Evolutionary conservation across 1,139 yeast species (phyloP).

Genomic region (Yamadazyma oceani): DNA sequence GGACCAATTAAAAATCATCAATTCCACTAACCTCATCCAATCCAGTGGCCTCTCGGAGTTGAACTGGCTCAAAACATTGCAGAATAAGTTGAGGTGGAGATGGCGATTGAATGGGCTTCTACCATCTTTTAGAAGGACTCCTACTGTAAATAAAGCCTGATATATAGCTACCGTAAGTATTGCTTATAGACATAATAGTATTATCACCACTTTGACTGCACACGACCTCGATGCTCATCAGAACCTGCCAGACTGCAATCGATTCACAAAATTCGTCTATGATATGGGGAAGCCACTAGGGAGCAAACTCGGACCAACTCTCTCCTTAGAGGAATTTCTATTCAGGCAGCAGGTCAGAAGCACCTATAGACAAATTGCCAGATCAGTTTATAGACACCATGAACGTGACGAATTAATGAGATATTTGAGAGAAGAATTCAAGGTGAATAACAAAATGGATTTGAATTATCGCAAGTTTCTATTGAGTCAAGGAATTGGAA

Average conservation of each 20-base stretch:
- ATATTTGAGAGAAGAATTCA: conserved; percentile 38
- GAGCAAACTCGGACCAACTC: conserved; percentile 18
- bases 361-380: conserved; percentile 34
- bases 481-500: conserved; percentile 33
- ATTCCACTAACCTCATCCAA: conserved; percentile 9
- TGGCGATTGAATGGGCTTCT: conserved; percentile 29
- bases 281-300: conserved; percentile 4
- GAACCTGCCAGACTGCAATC: no score
- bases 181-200: no score
- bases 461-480: conserved; percentile 40
- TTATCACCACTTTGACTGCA: no score
- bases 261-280: no score
- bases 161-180: no score
- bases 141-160: neutral
- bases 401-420: conserved; percentile 36
- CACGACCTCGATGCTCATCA: no score
- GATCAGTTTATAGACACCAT: conserved; percentile 38
- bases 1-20: conserved; percentile 24
- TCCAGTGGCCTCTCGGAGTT: conserved; percentile 15
- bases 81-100: conserved; percentile 32
- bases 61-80: conserved; percentile 31
- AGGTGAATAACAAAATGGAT: conserved; percentile 26
- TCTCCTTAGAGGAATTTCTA: conserved; percentile 43
- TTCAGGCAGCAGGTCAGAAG: conserved; percentile 35
- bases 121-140: conserved; percentile 14